phyloP scores from a whole-genome alignment of 441 rosid species.

The Metrosideros polymorpha region DNA sequence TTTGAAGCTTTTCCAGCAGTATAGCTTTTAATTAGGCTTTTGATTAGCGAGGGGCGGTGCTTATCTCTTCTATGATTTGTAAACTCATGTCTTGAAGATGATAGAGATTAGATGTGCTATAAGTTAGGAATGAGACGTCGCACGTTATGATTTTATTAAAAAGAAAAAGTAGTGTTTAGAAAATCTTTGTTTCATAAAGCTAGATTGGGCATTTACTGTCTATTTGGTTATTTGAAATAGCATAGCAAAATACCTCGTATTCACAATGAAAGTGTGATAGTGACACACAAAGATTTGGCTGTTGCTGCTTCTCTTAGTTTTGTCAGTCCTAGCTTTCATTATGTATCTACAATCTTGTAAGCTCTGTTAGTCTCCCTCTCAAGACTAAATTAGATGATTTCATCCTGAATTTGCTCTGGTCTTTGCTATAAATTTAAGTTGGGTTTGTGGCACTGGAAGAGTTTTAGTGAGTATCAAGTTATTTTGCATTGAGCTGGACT shows the following conservation, averaged over 20 bases:
- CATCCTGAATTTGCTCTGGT: too few species aligned
- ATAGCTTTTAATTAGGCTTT: not conserved
- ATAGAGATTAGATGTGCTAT: too few species aligned
- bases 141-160: not conserved
- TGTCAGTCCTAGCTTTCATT: not conserved
- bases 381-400: not conserved
- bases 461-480: not conserved
- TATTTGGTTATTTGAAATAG: too few species aligned
- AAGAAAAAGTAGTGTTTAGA: too few species aligned
- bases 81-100: accelerated
- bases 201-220: too few species aligned
- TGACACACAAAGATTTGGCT: not conserved
- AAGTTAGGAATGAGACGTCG: not conserved
- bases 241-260: too few species aligned
- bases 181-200: too few species aligned
- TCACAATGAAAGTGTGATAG: not conserved
- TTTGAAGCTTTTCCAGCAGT: not conserved
- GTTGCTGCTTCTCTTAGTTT: not conserved
- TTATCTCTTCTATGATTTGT: not conserved
- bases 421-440: too few species aligned
- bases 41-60: not conserved
- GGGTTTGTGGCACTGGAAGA: not conserved
- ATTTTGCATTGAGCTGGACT: not conserved
- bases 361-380: not conserved
- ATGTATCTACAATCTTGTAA: not conserved